phyloP scores from a whole-genome alignment of 169 alveolate genomes.

The Plasmodium vinckei region DNA sequence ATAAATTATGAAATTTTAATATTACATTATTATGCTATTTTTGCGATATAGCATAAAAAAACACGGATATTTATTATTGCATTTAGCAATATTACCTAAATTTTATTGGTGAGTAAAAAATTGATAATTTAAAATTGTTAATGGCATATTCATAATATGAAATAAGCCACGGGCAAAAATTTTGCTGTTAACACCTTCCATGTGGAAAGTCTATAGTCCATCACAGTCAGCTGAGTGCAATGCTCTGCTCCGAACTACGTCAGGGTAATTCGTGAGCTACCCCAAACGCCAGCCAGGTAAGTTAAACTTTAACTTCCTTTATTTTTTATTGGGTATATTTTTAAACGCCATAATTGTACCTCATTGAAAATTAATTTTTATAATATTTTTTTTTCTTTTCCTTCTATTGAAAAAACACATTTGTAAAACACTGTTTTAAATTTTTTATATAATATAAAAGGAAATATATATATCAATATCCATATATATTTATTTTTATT shows the following conservation, averaged over 20 bases:
- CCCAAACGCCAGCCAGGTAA: conserved; percentile 98
- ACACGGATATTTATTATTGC: no score
- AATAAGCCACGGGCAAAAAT: conserved; percentile 94
- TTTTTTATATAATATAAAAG: no score
- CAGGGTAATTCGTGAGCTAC: conserved; percentile 97
- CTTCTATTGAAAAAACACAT: neutral
- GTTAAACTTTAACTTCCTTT: conserved; percentile 78
- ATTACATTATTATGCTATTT: no score
- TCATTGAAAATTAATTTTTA: conserved; percentile 8
- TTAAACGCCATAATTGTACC: conserved; percentile 62
- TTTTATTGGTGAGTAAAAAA: neutral
- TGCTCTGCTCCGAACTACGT: conserved; percentile 97
- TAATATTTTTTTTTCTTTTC: neutral
- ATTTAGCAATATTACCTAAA: neutral
- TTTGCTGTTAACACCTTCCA: conserved; percentile 96
- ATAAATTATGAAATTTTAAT: no score
- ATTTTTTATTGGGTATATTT: conserved; percentile 33
- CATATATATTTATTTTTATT: no score
- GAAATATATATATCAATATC: no score
- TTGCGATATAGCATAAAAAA: no score
- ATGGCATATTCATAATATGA: conserved; percentile 79
- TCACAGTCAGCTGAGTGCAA: conserved; percentile 97
- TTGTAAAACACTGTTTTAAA: no score
- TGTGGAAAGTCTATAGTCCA: conserved; percentile 95
- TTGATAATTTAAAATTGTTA: conserved; percentile 32